phyloP scores from a whole-genome alignment of 352 stramenopile species.

The Pythium biforme region DNA sequence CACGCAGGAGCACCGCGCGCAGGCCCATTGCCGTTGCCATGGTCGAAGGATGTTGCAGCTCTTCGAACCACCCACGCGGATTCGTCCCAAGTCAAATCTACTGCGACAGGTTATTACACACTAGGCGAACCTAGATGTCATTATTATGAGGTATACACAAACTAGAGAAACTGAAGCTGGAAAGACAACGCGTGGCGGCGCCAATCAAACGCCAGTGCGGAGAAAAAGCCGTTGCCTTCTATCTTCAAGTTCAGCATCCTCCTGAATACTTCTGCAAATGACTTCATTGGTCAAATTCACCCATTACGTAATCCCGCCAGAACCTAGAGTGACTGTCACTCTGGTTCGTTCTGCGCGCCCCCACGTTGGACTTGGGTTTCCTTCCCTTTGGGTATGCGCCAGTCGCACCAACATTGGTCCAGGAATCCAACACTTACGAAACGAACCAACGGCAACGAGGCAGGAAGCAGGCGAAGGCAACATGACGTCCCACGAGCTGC shows the following conservation, averaged over 20 bases:
- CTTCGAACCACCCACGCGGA: constrained; percentile 20
- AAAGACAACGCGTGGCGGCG: background rate
- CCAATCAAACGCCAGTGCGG: background rate
- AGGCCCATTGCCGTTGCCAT: background rate
- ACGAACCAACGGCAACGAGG: background rate
- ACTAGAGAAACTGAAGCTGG: background rate
- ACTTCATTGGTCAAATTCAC: background rate
- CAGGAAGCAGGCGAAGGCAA: too few relatives aligned
- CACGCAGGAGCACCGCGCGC: constrained; percentile 11
- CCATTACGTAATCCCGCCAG: background rate
- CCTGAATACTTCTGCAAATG: background rate
- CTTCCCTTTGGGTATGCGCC: background rate
- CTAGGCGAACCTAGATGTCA: constrained; percentile 7
- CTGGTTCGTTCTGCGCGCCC: background rate
- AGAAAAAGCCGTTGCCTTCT: background rate
- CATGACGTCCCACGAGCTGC: constrained; percentile 4
- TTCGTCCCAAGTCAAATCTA: background rate
- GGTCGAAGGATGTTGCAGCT: constrained; percentile 4
- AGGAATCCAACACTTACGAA: background rate
- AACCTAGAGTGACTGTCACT: constrained; percentile 17
- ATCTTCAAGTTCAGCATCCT: background rate
- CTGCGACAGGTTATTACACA: background rate
- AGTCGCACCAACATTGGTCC: background rate
- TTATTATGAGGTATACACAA: background rate
- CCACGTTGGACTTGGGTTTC: constrained; percentile 10